A percentile compares a stretch with the other conserved stretches of the same genome.
Conservation (phyloP, 2,329 filamentous ascomycete genomes). For the Colletotrichum sp. region DNA sequence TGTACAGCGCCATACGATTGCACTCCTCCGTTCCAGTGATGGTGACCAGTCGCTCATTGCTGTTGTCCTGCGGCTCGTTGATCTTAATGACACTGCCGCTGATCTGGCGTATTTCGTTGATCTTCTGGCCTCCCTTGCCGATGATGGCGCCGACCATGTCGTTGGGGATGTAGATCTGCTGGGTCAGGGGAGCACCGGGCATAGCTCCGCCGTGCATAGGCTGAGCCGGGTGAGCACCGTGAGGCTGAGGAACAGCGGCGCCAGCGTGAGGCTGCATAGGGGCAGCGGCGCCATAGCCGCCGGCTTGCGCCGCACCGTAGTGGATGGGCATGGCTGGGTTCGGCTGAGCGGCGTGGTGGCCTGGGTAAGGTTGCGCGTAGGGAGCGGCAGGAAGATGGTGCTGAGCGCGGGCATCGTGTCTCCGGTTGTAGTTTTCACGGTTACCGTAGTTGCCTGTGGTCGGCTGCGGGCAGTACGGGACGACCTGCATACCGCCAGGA, state of each 20-base stretch:
- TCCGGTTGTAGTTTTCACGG: constrained; percentile 80
- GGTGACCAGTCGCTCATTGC: constrained; percentile 95
- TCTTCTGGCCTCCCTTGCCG: constrained; percentile 97
- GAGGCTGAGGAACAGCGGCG: constrained; percentile 59
- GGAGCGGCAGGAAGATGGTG: constrained; percentile 74
- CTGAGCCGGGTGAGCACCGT: constrained; percentile 63
- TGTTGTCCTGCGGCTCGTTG: constrained; percentile 98
- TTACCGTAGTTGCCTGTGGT: constrained; percentile 92
- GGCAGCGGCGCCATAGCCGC: constrained; percentile 78
- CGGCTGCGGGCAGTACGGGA: constrained; percentile 95
- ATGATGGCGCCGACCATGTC: constrained; percentile 99
- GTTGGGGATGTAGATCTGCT: constrained; percentile 99
- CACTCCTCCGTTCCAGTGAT: constrained; percentile 98
- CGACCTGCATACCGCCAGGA: constrained; percentile 97
- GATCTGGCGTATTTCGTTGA: constrained; percentile 97
- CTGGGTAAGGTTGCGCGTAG: constrained; percentile 77
- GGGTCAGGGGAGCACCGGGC: constrained; percentile 85
- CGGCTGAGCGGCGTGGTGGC: constrained; percentile 66
- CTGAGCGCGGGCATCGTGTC: constrained; percentile 70
- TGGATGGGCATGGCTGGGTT: constrained; percentile 72
- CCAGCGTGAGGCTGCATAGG: constrained; percentile 78
- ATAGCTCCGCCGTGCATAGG: constrained; percentile 70
- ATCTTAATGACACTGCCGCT: constrained; percentile 99
- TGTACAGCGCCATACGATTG: constrained; percentile 99
- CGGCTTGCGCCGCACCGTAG: constrained; percentile 71